Base-by-base conservation (phyloP, 768 basidiomycete species). In the Termitomyces sp. region DNA sequence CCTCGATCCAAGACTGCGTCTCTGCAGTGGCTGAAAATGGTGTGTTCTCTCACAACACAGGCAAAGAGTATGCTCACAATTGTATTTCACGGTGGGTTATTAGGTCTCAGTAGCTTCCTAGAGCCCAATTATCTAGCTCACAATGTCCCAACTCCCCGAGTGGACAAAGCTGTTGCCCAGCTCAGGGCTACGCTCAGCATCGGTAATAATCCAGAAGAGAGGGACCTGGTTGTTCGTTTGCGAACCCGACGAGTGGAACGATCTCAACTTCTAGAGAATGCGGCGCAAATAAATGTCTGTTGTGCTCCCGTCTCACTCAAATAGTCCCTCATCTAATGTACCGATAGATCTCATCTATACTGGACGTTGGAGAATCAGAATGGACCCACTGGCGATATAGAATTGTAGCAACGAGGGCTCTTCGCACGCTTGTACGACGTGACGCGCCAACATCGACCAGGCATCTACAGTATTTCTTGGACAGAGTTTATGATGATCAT, bases 321-420 rank as follows among this genome's bases (percentile, higher is more conserved):
- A 35, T 51, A 17, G 40, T 23, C n/a, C 12, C 34, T 19, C 10
- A n/a, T n/a, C 5, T 59, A 37, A 51, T 46, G 12, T 32, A 56
- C 48, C 50, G 47, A 53, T 63, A 67, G 58, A 62, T 53, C 41
- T 38, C 63, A 81, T 82, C 75, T 71, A 73, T 88, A 17, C 69
- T 89, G 32, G 75, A 79, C 29, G 77, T 90, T 37, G 89, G 82
- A 1, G 76, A 81, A 21, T 82, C 83, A 27, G 62, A 79, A 3
- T 70, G 75, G 16, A 92, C 87, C 5, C 91, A 94, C 66, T 92
- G 91, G 91, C 81, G 84, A 54, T 94, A 94, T 66, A 74, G 77
- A 6, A 87, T 91, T 41, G 82, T 84, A 37, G 88, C 89, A 10
- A 75, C 85, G 29, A 77, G 87, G 54, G 82, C 82, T 65, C 73